phyloP scores from a whole-genome alignment of 129 eudicot genomes.

The Solidago caesia region DNA sequence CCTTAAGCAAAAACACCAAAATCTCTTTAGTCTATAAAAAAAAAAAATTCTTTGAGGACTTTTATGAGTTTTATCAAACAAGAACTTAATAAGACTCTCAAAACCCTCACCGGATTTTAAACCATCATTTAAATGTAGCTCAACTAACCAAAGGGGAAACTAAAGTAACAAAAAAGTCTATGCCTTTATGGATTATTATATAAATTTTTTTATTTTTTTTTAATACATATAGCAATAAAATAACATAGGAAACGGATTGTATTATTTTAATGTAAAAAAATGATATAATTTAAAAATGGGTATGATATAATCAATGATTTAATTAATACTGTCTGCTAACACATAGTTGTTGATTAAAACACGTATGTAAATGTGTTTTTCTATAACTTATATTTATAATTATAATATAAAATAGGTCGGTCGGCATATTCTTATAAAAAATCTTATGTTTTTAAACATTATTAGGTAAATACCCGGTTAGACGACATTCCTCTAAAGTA shows the following conservation, averaged over 20 bases:
- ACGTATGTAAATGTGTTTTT: background rate
- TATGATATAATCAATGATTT: background rate
- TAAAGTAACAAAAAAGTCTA: conserved; percentile 28
- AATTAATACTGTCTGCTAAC: background rate
- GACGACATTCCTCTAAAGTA: no score
- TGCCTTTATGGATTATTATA: conserved; percentile 10
- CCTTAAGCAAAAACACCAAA: conserved; percentile 31
- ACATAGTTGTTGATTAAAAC: background rate
- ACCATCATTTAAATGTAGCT: conserved; percentile 51
- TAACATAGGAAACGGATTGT: no score
- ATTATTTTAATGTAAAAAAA: conserved; percentile 10
- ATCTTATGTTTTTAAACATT: no score
- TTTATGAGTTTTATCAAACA: conserved; percentile 18
- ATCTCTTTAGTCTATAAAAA: conserved; percentile 7
- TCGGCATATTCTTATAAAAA: background rate
- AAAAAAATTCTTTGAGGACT: conserved; percentile 24
- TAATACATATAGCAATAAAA: no score
- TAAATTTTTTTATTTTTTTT: background rate
- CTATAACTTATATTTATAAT: background rate
- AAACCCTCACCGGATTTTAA: conserved; percentile 37
- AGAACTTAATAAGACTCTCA: conserved; percentile 40
- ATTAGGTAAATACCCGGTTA: no score
- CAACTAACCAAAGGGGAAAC: conserved; percentile 35
- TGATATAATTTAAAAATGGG: conserved; percentile 8
- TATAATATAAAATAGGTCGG: conserved; percentile 4